Conservation (phyloP, 352 stramenopile species). For the Pythium biforme region DNA sequence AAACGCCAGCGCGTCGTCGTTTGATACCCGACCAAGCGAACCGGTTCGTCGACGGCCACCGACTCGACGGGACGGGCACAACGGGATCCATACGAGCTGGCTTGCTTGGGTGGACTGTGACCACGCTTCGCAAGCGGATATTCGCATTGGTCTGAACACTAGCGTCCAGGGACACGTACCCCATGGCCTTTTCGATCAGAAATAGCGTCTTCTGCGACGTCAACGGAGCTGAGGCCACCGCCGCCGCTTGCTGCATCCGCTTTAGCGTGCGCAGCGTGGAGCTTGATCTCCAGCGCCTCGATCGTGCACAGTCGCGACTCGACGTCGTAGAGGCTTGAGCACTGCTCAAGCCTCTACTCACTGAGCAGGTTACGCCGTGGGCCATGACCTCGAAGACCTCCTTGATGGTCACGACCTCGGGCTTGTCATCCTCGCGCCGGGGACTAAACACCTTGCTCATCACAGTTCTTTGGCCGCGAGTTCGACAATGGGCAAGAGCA, state of each 20-base stretch:
- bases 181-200: constrained; percentile 8
- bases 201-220: background rate
- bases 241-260: background rate
- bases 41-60: too few species aligned
- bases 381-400: too few species aligned
- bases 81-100: too few species aligned
- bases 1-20: background rate
- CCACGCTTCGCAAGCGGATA: background rate
- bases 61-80: too few species aligned
- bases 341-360: too few species aligned
- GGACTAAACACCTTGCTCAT: constrained; percentile 21
- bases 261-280: background rate
- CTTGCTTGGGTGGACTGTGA: background rate
- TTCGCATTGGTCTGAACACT: background rate
- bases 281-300: background rate
- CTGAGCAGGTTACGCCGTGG: too few species aligned
- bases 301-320: background rate
- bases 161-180: background rate
- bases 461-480: constrained; percentile 34
- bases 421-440: constrained; percentile 28
- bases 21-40: too few species aligned
- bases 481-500: constrained; percentile 42
- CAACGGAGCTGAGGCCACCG: too few species aligned
- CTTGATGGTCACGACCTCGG: constrained; percentile 19
- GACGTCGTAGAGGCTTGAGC: background rate